A percentile compares a stretch with the other conserved stretches of the same genome.
Evolutionary conservation across 192 early-diverging fungal genomes (phyloP).

Genomic region (Kickxella alabastrina): DNA sequence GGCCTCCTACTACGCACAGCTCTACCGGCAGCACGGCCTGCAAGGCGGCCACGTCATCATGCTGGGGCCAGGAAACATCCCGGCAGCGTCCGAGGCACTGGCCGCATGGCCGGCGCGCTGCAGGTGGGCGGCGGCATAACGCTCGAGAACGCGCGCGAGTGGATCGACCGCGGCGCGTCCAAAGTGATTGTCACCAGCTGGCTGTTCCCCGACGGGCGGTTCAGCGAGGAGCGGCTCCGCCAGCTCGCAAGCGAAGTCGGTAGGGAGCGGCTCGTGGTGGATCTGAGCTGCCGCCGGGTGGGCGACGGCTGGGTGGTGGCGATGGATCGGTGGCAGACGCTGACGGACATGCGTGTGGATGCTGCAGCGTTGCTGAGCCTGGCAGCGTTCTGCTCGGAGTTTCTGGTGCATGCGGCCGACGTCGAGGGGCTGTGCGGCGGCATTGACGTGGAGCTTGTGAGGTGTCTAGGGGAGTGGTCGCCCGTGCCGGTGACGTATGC

Average conservation of each 20-base stretch:
- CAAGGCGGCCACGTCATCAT: conserved; percentile 93
- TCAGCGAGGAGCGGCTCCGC: conserved; percentile 63
- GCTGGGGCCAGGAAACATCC: conserved; percentile 82
- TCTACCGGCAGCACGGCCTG: conserved; percentile 72
- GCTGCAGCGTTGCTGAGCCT: conserved; percentile 56
- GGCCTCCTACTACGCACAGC: conserved; percentile 73
- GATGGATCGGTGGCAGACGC: conserved; percentile 97
- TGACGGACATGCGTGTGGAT: conserved; percentile 82
- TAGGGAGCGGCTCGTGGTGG: conserved; percentile 59
- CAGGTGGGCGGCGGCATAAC: conserved; percentile 96
- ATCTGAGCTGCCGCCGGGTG: conserved; percentile 68
- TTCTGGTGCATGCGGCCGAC: conserved; percentile 96
- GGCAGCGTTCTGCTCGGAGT: conserved; percentile 73
- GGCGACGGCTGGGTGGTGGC: conserved; percentile 85
- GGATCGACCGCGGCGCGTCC: conserved; percentile 81
- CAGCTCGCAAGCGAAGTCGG: conserved; percentile 47
- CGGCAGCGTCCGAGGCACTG: conserved; percentile 80
- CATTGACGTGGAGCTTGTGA: conserved; percentile 84
- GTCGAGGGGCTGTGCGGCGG: conserved; percentile 96
- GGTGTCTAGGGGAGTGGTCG: conserved; percentile 74
- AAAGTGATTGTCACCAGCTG: conserved; percentile 98
- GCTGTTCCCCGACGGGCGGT: conserved; percentile 80
- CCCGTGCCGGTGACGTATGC: conserved; percentile 92
- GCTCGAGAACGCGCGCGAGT: conserved; percentile 76
- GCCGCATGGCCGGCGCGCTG: conserved; percentile 77